phyloP scores from a whole-genome alignment of 306 rosid genomes.

The Lathyrus aphaca region DNA sequence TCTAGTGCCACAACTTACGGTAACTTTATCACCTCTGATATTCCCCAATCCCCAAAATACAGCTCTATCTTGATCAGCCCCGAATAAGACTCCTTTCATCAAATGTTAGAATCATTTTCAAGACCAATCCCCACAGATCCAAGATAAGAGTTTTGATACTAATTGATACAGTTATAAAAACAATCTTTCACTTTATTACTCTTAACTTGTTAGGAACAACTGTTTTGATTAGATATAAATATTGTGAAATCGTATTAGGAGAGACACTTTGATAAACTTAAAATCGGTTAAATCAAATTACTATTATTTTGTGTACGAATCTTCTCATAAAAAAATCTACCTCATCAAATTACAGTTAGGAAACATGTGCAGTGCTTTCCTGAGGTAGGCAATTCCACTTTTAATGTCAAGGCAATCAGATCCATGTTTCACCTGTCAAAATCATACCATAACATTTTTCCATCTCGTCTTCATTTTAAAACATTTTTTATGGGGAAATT shows the following conservation, averaged over 20 bases:
- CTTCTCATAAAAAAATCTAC: constrained; percentile 46
- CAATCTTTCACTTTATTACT: not conserved
- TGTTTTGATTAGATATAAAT: not conserved
- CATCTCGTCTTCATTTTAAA: not conserved
- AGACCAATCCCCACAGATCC: not conserved
- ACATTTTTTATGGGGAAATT: not conserved
- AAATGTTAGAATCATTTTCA: not conserved
- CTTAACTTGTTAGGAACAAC: not conserved
- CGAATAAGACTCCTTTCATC: not conserved
- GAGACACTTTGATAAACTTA: not conserved
- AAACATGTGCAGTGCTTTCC: constrained; percentile 81
- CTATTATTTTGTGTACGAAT: not conserved
- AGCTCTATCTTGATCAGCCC: not conserved
- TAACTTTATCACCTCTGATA: constrained; percentile 5
- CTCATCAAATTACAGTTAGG: constrained; percentile 76
- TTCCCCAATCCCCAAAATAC: not conserved
- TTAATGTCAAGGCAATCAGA: constrained; percentile 62
- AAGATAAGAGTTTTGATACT: not conserved
- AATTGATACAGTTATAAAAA: not conserved
- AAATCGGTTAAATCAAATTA: constrained; percentile 1
- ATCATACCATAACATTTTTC: constrained; percentile 16
- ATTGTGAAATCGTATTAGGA: not conserved
- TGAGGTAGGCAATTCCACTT: constrained; percentile 73
- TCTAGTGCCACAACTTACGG: not conserved
- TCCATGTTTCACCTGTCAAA: constrained; percentile 66